These are phyloP conservation scores for Setaria viridis DNA, from an alignment of 202 grass and related monocot species.

Conservation along the genomic window DNA sequence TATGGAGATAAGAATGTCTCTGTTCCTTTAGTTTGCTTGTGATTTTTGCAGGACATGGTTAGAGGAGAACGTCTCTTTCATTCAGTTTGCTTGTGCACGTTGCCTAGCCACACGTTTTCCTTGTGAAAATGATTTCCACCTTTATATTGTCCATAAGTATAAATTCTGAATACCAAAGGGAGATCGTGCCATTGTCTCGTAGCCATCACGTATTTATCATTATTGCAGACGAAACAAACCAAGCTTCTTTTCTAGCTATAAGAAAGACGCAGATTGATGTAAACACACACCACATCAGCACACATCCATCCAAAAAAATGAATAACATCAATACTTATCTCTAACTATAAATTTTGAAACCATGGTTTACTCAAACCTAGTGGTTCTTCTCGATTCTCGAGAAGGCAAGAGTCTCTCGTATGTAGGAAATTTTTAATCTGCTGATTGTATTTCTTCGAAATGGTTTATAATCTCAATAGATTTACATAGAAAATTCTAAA, in stretches of 20 bases:
- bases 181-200: not conserved
- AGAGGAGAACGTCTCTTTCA: not conserved
- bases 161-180: not conserved
- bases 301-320: not conserved
- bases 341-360: not conserved
- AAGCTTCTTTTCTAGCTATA: not conserved
- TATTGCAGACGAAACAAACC: not conserved
- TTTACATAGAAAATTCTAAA: not conserved
- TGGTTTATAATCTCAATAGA: not conserved
- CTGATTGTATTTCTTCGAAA: not conserved
- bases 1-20: constrained; percentile 7
- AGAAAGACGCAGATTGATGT: not conserved
- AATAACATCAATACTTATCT: not conserved
- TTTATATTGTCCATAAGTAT: not conserved
- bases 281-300: not conserved
- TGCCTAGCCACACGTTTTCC: not conserved
- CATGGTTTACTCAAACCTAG: not conserved
- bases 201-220: not conserved
- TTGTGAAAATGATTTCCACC: not conserved
- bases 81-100: not conserved
- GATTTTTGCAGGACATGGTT: not conserved
- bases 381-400: not conserved
- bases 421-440: not conserved
- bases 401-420: not conserved
- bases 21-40: not conserved